Conservation (phyloP, 371 early-diverging fungal genomes). For the Rhizomucor pusillus region DNA sequence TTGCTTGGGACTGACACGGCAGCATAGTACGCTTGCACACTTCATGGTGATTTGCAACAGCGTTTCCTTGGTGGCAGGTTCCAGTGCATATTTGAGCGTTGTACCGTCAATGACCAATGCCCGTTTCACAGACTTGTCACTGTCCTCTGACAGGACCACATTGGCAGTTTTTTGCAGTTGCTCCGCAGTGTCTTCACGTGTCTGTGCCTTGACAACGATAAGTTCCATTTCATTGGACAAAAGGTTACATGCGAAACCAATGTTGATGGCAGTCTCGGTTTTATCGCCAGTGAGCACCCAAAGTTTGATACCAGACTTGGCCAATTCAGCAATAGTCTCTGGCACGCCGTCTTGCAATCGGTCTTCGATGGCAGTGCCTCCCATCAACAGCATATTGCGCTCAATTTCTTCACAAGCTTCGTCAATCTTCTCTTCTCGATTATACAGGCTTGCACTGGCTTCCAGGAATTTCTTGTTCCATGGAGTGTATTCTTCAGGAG, state of each 20-base stretch:
- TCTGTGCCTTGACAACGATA: conserved; percentile 63
- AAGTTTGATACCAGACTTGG: conserved; percentile 89
- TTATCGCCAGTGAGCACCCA: conserved; percentile 99
- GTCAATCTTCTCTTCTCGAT: conserved; percentile 80
- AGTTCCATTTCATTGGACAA: conserved; percentile 62
- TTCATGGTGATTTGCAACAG: conserved; percentile 68
- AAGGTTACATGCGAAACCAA: conserved; percentile 87
- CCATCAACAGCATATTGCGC: conserved; percentile 65
- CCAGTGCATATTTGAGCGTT: conserved; percentile 78
- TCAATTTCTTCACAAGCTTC: conserved; percentile 82
- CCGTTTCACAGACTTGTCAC: conserved; percentile 6
- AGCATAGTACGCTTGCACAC: conserved; percentile 78
- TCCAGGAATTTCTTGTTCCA: conserved; percentile 78
- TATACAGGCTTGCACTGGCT: conserved; percentile 77
- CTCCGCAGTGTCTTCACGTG: conserved; percentile 55
- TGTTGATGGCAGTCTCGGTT: conserved; percentile 97
- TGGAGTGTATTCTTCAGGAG: conserved; percentile 68
- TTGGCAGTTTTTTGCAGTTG: conserved; percentile 34
- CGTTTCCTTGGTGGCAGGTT: conserved; percentile 47
- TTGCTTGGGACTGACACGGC: conserved; percentile 87
- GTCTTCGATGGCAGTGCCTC: conserved; percentile 93
- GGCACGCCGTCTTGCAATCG: conserved; percentile 92
- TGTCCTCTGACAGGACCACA: background rate
- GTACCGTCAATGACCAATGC: conserved; percentile 92
- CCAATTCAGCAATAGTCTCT: conserved; percentile 85